Percentiles rank a stretch among this genome's conserved stretches.
These are phyloP conservation scores for Morella rubra DNA, from an alignment of 306 rosid genomes.

Conservation along the genomic window DNA sequence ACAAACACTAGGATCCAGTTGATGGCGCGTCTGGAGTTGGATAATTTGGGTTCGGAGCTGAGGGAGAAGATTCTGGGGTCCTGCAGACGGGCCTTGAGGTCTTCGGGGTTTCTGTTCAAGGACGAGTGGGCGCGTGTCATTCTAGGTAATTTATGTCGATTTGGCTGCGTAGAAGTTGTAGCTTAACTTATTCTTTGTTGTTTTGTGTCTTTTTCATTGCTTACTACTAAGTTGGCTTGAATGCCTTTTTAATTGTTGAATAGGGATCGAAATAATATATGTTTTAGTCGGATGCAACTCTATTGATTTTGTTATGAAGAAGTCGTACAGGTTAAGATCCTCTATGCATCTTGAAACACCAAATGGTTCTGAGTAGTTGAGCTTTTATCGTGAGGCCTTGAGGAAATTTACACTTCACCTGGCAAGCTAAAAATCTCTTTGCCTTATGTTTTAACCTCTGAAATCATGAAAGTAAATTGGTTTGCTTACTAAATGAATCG, in stretches of 20 bases:
- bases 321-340: neutral
- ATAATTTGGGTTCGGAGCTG: slow-evolving; percentile 18
- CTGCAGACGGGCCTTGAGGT: slow-evolving; percentile 38
- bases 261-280: neutral
- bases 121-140: slow-evolving; percentile 46
- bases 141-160: slow-evolving; percentile 14
- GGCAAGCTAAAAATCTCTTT: too few relatives aligned
- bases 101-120: slow-evolving; percentile 45
- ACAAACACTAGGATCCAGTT: slow-evolving; percentile 34
- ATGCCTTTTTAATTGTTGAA: neutral
- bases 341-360: neutral
- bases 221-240: neutral
- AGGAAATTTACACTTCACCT: too few relatives aligned
- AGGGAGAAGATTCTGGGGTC: slow-evolving; percentile 37
- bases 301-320: neutral
- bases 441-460: too few relatives aligned
- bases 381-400: neutral
- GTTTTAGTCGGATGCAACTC: neutral
- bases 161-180: neutral
- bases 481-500: too few relatives aligned
- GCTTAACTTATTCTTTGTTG: neutral
- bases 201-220: too few relatives aligned
- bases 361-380: neutral
- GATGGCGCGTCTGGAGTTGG: slow-evolving; percentile 30
- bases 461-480: too few relatives aligned